A percentile compares a stretch with the other conserved stretches of the same genome.
These are phyloP conservation scores for Holtermanniella nyarrowii DNA, from an alignment of 768 basidiomycete species.

Conservation along the genomic window DNA sequence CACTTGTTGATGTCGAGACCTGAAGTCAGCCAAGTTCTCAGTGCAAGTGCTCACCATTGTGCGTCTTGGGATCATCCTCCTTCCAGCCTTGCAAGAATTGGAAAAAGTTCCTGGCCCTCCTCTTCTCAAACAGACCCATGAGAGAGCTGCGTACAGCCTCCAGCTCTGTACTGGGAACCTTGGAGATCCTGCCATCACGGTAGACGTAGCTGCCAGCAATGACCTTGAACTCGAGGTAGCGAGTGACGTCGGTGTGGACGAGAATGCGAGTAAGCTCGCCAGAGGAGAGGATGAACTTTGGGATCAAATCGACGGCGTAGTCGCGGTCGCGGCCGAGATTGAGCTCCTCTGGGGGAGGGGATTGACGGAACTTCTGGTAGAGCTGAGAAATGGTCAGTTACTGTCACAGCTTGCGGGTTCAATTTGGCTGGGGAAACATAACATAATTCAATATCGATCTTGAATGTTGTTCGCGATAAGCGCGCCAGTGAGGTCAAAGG, in stretches of 20 bases:
- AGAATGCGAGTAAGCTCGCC: slow-evolving; percentile 97
- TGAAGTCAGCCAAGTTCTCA: slow-evolving; percentile 35
- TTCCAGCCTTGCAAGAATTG: slow-evolving; percentile 91
- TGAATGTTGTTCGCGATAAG: no score
- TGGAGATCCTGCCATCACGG: slow-evolving; percentile 90
- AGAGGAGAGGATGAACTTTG: slow-evolving; percentile 98
- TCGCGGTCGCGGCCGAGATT: slow-evolving; percentile 78
- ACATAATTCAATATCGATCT: no score
- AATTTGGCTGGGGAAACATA: no score
- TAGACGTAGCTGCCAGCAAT: slow-evolving; percentile 98
- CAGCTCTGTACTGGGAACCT: slow-evolving; percentile 94
- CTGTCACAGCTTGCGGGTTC: no score
- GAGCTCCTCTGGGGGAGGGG: slow-evolving; percentile 67
- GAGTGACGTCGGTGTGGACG: slow-evolving; percentile 95
- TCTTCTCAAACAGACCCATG: slow-evolving; percentile 99
- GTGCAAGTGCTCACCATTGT: slow-evolving; percentile 58
- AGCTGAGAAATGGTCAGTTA: slow-evolving; percentile 50
- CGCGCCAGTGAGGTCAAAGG: no score
- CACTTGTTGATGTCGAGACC: slow-evolving; percentile 81
- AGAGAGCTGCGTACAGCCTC: slow-evolving; percentile 89
- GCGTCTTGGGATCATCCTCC: slow-evolving; percentile 89
- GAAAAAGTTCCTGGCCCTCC: slow-evolving; percentile 96
- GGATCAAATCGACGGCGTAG: slow-evolving; percentile 94
- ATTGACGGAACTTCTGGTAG: slow-evolving; percentile 84
- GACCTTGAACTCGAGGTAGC: slow-evolving; percentile 99